Conservation (phyloP, 768 basidiomycete species). For the Boletus coccyginus region DNA sequence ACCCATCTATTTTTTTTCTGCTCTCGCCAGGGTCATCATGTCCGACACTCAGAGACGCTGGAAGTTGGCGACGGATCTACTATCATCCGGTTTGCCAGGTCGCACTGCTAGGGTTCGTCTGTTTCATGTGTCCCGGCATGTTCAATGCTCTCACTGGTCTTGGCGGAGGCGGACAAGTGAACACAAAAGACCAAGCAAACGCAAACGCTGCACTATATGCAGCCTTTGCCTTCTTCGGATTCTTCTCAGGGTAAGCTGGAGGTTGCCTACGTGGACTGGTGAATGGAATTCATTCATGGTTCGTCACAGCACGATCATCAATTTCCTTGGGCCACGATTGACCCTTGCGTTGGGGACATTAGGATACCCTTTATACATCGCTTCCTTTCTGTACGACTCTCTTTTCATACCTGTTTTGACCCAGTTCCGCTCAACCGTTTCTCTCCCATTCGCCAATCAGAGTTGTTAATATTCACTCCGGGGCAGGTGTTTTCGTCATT, state of each 20-base stretch:
- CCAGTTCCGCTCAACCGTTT: not conserved
- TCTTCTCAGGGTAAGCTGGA: conserved; percentile 62
- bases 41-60: conserved; percentile 13
- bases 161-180: conserved; percentile 76
- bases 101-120: conserved; percentile 60
- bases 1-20: not conserved
- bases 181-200: conserved; percentile 61
- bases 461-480: conserved; percentile 38
- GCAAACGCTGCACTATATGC: conserved; percentile 66
- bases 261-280: not conserved
- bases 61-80: conserved; percentile 46
- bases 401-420: not conserved
- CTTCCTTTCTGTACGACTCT: conserved; percentile 40
- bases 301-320: conserved; percentile 63
- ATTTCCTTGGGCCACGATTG: conserved; percentile 52
- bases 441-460: conserved; percentile 32
- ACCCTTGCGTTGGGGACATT: conserved; percentile 50
- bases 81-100: conserved; percentile 47
- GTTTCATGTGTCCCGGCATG: conserved; percentile 60
- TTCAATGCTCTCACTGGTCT: conserved; percentile 81
- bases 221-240: conserved; percentile 57
- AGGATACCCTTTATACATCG: conserved; percentile 52
- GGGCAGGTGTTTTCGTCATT: conserved; percentile 44
- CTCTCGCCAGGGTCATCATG: conserved; percentile 13
- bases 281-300: not conserved